phyloP scores from a whole-genome alignment of 2,329 filamentous ascomycete species.

The Colletotrichum tropicicola region DNA sequence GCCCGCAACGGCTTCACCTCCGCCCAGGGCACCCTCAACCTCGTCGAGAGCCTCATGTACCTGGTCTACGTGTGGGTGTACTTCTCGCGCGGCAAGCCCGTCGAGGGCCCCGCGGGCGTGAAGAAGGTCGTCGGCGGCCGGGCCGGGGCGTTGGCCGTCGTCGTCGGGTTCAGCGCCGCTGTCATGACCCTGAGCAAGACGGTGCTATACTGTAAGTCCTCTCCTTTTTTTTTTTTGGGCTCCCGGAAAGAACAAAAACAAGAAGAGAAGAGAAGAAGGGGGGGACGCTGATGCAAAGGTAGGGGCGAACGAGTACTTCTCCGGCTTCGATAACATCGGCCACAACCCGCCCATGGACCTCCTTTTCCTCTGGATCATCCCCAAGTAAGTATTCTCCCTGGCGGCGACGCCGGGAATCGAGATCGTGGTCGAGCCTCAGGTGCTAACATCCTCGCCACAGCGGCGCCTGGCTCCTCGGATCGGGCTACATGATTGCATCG shows the following conservation, averaged over 20 bases:
- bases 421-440: not conserved
- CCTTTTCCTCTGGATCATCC: slow-evolving; percentile 64
- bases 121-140: slow-evolving; percentile 50
- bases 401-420: not conserved
- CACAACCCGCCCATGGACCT: slow-evolving; percentile 59
- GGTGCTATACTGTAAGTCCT: slow-evolving; percentile 63
- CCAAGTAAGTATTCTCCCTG: slow-evolving; percentile 55
- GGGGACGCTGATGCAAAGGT: not conserved
- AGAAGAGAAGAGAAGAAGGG: not conserved
- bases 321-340: slow-evolving; percentile 64
- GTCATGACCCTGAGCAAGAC: slow-evolving; percentile 72
- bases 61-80: slow-evolving; percentile 59
- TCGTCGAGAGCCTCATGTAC: slow-evolving; percentile 74
- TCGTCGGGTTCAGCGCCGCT: slow-evolving; percentile 61
- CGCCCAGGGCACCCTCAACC: slow-evolving; percentile 77
- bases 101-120: slow-evolving; percentile 33
- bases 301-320: slow-evolving; percentile 67
- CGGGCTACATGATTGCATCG: slow-evolving; percentile 59
- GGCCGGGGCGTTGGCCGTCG: slow-evolving; percentile 52
- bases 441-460: slow-evolving; percentile 41
- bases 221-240: too few species aligned
- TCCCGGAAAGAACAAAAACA: too few species aligned
- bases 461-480: slow-evolving; percentile 63
- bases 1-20: slow-evolving; percentile 77
- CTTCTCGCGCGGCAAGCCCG: slow-evolving; percentile 34